phyloP scores from a whole-genome alignment of 208 protist species.

The Trypanosoma grayi region DNA sequence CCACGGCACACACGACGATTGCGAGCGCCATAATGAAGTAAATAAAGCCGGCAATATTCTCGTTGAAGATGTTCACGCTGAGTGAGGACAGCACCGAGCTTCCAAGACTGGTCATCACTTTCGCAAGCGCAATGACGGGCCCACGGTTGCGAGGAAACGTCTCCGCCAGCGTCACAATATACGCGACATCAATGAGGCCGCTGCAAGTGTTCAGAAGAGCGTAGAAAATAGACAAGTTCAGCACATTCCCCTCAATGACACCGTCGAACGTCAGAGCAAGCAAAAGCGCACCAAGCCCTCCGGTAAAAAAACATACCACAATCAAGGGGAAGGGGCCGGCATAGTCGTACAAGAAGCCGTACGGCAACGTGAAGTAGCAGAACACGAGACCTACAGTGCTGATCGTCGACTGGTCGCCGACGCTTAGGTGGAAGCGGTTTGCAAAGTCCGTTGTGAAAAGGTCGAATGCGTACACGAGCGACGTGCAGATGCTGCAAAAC shows the following conservation, averaged over 20 bases:
- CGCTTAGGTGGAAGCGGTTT: constrained; percentile 61
- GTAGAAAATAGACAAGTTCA: constrained; percentile 40
- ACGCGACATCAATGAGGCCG: constrained; percentile 40
- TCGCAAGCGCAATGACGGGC: constrained; percentile 43
- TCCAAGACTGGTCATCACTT: constrained; percentile 74
- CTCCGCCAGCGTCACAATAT: constrained; percentile 46
- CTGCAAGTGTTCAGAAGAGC: constrained; percentile 58
- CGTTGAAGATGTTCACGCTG: constrained; percentile 47
- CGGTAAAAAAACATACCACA: constrained; percentile 19
- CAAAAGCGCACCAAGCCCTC: constrained; percentile 39
- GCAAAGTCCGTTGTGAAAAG: constrained; percentile 70
- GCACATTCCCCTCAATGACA: constrained; percentile 25
- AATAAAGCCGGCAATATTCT: constrained; percentile 47
- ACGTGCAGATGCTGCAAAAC: constrained; percentile 67
- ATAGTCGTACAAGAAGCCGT: constrained; percentile 55
- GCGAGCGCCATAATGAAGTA: constrained; percentile 45
- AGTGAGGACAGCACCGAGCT: constrained; percentile 50
- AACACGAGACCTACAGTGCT: constrained; percentile 46
- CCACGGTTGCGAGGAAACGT: constrained; percentile 47
- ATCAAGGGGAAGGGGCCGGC: constrained; percentile 37
- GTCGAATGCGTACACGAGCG: constrained; percentile 65
- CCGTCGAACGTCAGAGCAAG: constrained; percentile 25
- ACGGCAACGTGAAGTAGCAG: constrained; percentile 39
- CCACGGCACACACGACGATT: constrained; percentile 40
- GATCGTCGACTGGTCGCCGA: constrained; percentile 67